Base-by-base conservation (phyloP, 352 stramenopile species). In the Pelagophyceae sp. region DNA sequence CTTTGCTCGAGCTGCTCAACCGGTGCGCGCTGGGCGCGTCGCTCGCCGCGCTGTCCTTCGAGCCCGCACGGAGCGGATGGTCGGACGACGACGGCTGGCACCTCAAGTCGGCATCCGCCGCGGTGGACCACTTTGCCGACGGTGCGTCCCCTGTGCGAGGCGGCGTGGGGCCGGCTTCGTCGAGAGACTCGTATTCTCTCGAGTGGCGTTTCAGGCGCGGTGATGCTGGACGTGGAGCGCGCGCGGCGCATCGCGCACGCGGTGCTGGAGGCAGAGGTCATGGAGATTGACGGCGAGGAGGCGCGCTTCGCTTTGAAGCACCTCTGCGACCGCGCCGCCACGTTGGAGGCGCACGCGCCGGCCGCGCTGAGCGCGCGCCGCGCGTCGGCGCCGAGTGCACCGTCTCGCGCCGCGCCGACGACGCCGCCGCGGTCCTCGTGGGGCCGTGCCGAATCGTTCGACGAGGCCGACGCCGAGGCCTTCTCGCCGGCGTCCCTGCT, bases 1-100 rank as follows among this genome's bases (percentile, higher is more conserved):
- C 19, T 2, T 11, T 71, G n/a, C 27, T 71, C 61, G 61, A 71
- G 31, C 61, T 71, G 5, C n/a, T 71, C 29, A 71, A 71, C 61
- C 61, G 29, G n/a, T 27, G 29, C 61, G 61, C 61, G 2, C 19
- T 38, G 29, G 19, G 17, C 19, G 2, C 33, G n/a, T 27, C 61
- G 29, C 61, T 71, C 61, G 61, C 29, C 19, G 31, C 29, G 2
- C 61, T 71, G n/a, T 27, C 61, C 29, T 27, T 38, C 61, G 61
- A 71, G 19, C 11, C 20, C 15, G 54, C 40, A 20, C 40, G 40
- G 6, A 20, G 20, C 40, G 40, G 20, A 6, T 6, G 40, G 6
- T 6, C 15, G 11, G 54, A 63, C 15, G 54, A 63, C 15, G 54
- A 63, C 15, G 15, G 15, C 2, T 15, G 15, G 15, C 29, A 27